Evolutionary conservation across 176 grass and related monocot genomes (phyloP).

Genomic region (Pontederia crassipes): DNA sequence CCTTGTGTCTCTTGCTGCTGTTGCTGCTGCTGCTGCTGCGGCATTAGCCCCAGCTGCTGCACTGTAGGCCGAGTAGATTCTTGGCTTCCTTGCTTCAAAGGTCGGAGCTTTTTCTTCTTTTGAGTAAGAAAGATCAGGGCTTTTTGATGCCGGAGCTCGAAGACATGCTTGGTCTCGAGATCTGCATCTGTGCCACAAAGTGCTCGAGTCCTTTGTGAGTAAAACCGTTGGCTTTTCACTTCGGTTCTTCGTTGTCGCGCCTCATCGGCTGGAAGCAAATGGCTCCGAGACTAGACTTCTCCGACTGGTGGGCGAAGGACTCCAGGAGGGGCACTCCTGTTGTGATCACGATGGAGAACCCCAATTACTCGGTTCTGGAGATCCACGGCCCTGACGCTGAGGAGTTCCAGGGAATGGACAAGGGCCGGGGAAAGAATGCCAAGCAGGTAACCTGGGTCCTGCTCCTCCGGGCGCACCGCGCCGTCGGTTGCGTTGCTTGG

Average conservation of each 20-base stretch:
- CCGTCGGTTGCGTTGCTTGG: conserved; percentile 39
- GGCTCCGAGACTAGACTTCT: conserved; percentile 35
- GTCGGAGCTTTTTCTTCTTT: too few species aligned
- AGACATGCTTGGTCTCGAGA: not conserved
- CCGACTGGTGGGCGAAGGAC: conserved; percentile 44
- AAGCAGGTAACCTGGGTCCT: conserved; percentile 79
- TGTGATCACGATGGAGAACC: conserved; percentile 75
- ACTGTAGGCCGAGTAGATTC: not conserved
- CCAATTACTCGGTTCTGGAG: conserved; percentile 65
- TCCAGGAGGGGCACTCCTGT: conserved; percentile 37
- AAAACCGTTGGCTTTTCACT: not conserved
- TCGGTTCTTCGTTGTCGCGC: not conserved
- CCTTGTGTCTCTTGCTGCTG: not conserved
- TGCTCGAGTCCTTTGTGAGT: not conserved
- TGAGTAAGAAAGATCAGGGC: too few species aligned
- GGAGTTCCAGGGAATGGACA: conserved; percentile 35
- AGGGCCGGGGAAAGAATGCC: conserved; percentile 56
- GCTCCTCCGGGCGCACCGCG: conserved; percentile 48
- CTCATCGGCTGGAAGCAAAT: conserved; percentile 16
- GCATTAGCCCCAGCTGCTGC: not conserved
- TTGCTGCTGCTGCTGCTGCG: not conserved
- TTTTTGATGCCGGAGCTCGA: not conserved
- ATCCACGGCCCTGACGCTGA: conserved; percentile 38
- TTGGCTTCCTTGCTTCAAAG: conserved; percentile 1
- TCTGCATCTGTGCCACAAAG: not conserved